Evolutionary conservation across 2,329 filamentous ascomycete species (phyloP).

Genomic region (Fusarium coicis): DNA sequence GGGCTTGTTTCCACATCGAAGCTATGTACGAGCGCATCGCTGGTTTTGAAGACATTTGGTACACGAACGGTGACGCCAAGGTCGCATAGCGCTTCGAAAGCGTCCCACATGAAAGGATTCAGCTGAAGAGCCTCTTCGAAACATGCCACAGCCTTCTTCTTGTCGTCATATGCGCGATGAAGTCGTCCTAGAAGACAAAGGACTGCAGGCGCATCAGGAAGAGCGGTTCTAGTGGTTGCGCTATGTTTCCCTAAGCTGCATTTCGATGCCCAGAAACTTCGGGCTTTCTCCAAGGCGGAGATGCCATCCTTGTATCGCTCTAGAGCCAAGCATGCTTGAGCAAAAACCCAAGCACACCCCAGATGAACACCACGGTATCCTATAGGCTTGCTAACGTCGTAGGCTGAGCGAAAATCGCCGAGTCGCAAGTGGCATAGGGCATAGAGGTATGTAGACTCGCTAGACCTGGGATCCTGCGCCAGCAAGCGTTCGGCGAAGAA

Average conservation of each 20-base stretch:
- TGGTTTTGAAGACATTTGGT: constrained; percentile 86
- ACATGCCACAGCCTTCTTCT: constrained; percentile 83
- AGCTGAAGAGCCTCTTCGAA: constrained; percentile 89
- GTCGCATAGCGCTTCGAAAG: constrained; percentile 88
- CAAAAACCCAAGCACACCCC: constrained; percentile 91
- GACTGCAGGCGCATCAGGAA: constrained; percentile 87
- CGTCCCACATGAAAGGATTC: constrained; percentile 99
- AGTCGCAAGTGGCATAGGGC: constrained; percentile 86
- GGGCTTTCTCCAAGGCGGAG: constrained; percentile 83
- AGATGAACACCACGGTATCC: constrained; percentile 79
- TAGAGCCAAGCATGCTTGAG: constrained; percentile 84
- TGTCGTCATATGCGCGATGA: constrained; percentile 83
- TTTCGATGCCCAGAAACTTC: constrained; percentile 77
- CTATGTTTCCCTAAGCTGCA: constrained; percentile 86
- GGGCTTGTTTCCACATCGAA: constrained; percentile 53
- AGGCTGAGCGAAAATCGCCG: constrained; percentile 85
- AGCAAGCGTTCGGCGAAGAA: constrained; percentile 91
- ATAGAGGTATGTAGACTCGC: constrained; percentile 84
- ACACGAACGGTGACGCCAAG: constrained; percentile 84
- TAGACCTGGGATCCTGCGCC: constrained; percentile 83
- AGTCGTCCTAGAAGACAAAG: constrained; percentile 87
- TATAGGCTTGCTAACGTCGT: constrained; percentile 79
- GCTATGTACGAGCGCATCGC: constrained; percentile 61
- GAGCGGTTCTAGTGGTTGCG: constrained; percentile 76
- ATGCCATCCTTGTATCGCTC: constrained; percentile 85